Conservation (phyloP, 192 early-diverging fungal species). For the Podila epigama region DNA sequence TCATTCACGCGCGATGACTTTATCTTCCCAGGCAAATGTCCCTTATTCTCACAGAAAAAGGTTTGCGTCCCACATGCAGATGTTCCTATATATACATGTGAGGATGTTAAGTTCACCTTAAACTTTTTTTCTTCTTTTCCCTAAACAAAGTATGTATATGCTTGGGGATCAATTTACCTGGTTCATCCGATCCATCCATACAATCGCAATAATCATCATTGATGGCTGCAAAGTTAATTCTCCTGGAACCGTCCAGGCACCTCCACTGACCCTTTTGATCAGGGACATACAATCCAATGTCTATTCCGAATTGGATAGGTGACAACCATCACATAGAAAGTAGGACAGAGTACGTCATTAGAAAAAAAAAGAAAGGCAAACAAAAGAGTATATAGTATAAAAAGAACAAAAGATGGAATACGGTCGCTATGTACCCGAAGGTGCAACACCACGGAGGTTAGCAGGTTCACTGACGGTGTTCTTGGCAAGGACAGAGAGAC, state of each 20-base stretch:
- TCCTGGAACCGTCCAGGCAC: slow-evolving; percentile 78
- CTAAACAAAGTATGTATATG: background rate
- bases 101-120: background rate
- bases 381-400: no score
- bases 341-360: no score
- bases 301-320: background rate
- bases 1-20: slow-evolving; percentile 85
- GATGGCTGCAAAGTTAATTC: slow-evolving; percentile 73
- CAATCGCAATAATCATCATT: slow-evolving; percentile 99
- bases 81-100: slow-evolving; percentile 66
- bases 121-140: background rate
- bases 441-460: slow-evolving; percentile 25
- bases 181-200: slow-evolving; percentile 92
- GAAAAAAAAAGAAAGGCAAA: no score
- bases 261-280: slow-evolving; percentile 49
- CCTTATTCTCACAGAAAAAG: slow-evolving; percentile 87
- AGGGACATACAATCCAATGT: slow-evolving; percentile 10
- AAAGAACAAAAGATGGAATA: no score
- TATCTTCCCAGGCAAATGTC: slow-evolving; percentile 75
- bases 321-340: background rate
- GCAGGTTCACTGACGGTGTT: background rate
- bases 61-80: slow-evolving; percentile 83
- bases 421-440: slow-evolving; percentile 9
- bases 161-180: slow-evolving; percentile 58
- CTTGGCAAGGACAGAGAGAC: slow-evolving; percentile 9